These are phyloP conservation scores for Pezicula rhizophila DNA, from an alignment of 2,329 filamentous ascomycete genomes.

Conservation along the genomic window DNA sequence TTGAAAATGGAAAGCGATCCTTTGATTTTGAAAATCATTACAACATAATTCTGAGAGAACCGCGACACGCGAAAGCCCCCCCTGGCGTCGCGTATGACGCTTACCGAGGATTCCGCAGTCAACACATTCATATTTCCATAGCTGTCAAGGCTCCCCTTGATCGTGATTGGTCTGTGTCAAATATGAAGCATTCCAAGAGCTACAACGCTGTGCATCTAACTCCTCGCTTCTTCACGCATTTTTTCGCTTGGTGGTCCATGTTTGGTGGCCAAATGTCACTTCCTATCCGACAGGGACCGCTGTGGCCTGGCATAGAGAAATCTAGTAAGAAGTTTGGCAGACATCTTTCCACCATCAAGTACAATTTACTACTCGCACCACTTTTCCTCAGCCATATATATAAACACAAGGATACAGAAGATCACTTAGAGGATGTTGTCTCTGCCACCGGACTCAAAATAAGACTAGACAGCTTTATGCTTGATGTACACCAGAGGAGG, in stretches of 20 bases:
- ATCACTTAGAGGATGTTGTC: constrained; percentile 70
- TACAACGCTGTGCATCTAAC: constrained; percentile 96
- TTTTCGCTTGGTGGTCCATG: constrained; percentile 95
- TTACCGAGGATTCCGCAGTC: constrained; percentile 92
- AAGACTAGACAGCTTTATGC: constrained; percentile 91
- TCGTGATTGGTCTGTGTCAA: constrained; percentile 76
- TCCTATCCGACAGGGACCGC: constrained; percentile 81
- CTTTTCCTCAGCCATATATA: constrained; percentile 96
- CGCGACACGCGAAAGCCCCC: constrained; percentile 59
- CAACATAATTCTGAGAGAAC: constrained; percentile 78
- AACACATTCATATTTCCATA: constrained; percentile 93
- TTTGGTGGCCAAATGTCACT: constrained; percentile 94
- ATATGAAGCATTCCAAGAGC: constrained; percentile 71
- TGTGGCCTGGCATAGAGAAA: constrained; percentile 92
- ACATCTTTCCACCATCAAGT: constrained; percentile 97
- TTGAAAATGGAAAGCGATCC: constrained; percentile 63
- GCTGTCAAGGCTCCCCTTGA: constrained; percentile 82
- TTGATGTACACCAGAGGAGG: constrained; percentile 88
- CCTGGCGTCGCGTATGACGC: constrained; percentile 70
- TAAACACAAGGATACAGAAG: constrained; percentile 94
- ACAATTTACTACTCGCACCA: constrained; percentile 85
- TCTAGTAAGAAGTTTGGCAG: constrained; percentile 98
- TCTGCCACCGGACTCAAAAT: constrained; percentile 96
- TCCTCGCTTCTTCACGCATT: constrained; percentile 95
- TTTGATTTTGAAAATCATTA: constrained; percentile 94